Percentiles rank a stretch among this genome's conserved stretches.
Conservation (phyloP, 2,329 filamentous ascomycete genomes). For the Cladorrhinum sp. region DNA sequence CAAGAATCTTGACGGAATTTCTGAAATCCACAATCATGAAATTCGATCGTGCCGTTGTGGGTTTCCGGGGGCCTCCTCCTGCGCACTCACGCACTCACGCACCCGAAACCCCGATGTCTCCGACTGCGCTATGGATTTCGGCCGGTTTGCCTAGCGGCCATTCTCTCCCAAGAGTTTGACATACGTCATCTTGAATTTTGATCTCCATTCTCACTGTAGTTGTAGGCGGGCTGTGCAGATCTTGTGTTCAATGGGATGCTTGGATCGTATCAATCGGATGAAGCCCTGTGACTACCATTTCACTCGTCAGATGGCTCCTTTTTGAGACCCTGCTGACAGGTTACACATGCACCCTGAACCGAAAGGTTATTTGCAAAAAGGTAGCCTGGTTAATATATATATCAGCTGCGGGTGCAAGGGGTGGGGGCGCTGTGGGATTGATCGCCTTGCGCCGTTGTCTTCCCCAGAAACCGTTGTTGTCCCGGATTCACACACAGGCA, state of each 20-base stretch:
- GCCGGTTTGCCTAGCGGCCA: too few species aligned
- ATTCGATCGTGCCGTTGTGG: background rate
- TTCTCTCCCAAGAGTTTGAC: background rate
- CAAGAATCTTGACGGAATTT: background rate
- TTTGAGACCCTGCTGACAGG: conserved; percentile 5
- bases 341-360: conserved; percentile 2
- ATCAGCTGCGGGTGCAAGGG: conserved; percentile 1
- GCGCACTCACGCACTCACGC: too few species aligned
- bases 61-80: background rate
- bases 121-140: too few species aligned
- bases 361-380: background rate
- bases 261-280: background rate
- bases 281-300: background rate
- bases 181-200: background rate
- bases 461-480: too few species aligned
- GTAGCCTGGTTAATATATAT: background rate
- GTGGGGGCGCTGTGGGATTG: background rate
- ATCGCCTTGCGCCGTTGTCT: too few species aligned
- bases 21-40: background rate
- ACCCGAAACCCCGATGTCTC: too few species aligned
- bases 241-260: background rate
- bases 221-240: background rate
- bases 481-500: too few species aligned
- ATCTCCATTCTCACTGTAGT: background rate
- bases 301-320: background rate